A percentile compares a stretch with the other conserved stretches of the same genome.
phyloP scores from a whole-genome alignment of 2,329 filamentous ascomycete genomes.

The Alternaria viburni region DNA sequence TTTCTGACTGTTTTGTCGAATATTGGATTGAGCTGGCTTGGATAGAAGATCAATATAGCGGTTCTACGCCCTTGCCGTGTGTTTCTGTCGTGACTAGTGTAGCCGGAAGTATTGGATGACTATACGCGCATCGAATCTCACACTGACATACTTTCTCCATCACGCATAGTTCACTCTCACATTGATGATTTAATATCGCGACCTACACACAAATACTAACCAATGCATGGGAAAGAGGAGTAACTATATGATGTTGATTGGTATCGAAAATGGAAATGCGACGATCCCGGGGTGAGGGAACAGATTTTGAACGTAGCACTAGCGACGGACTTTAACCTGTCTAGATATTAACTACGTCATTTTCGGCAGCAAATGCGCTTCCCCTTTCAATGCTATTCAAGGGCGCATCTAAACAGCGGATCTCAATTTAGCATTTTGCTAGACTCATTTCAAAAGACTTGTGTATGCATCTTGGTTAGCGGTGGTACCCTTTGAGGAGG shows the following conservation, averaged over 20 bases:
- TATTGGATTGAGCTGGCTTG: not conserved
- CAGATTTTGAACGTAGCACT: not conserved
- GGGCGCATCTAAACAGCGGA: not conserved
- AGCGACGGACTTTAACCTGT: not conserved
- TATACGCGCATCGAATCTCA: not conserved
- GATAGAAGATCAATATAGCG: slow-evolving; percentile 1
- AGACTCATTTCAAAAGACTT: not conserved
- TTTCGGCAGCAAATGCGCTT: not conserved
- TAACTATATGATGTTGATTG: not conserved
- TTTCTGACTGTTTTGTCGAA: not conserved
- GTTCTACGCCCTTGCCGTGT: not conserved
- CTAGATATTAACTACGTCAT: not conserved
- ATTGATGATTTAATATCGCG: not conserved
- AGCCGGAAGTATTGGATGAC: not conserved
- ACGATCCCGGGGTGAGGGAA: not conserved
- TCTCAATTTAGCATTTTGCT: not conserved
- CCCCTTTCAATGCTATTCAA: not conserved
- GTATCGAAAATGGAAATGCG: not conserved
- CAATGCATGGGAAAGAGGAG: not conserved
- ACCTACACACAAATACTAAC: not conserved
- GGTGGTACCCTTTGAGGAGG: not conserved
- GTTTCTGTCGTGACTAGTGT: not conserved
- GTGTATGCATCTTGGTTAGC: not conserved
- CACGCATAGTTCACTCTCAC: not conserved
- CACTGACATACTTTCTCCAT: not conserved